These are phyloP conservation scores for Eurotiales sp. DNA, from an alignment of 2,329 filamentous ascomycete species.

Conservation along the genomic window DNA sequence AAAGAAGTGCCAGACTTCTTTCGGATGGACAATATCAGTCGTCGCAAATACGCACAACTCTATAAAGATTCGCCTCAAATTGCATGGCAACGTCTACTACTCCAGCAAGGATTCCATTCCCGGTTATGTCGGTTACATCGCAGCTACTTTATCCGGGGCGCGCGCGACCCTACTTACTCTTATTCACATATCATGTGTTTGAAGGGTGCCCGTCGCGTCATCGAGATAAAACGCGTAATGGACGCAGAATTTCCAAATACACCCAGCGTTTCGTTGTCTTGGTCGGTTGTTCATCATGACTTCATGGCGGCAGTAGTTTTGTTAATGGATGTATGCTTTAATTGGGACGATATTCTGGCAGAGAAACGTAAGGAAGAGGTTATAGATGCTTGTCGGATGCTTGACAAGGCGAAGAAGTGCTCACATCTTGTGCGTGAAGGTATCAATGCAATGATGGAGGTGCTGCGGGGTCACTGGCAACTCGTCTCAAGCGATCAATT, in stretches of 20 bases:
- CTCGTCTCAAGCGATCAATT: background rate
- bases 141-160: constrained; percentile 36
- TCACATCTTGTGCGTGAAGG: constrained; percentile 30
- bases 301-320: constrained; percentile 40
- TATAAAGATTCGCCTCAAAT: constrained; percentile 28
- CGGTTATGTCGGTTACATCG: constrained; percentile 39
- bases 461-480: constrained; percentile 31
- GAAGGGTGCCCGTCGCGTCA: constrained; percentile 34
- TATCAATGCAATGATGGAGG: constrained; percentile 36
- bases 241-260: constrained; percentile 25
- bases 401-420: constrained; percentile 32
- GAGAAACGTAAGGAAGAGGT: constrained; percentile 36
- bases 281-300: constrained; percentile 37
- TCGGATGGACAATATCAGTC: constrained; percentile 30
- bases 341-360: constrained; percentile 34
- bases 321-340: constrained; percentile 40
- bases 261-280: constrained; percentile 26
- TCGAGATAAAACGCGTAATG: constrained; percentile 34
- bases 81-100: constrained; percentile 32
- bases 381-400: constrained; percentile 34
- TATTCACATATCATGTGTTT: constrained; percentile 38
- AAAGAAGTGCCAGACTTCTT: constrained; percentile 35
- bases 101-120: constrained; percentile 34
- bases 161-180: constrained; percentile 31
- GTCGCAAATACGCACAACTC: constrained; percentile 24